A percentile compares a stretch with the other conserved stretches of the same genome.
Conservation (phyloP, 208 protist genomes). For the Naegleria gruberi region DNA sequence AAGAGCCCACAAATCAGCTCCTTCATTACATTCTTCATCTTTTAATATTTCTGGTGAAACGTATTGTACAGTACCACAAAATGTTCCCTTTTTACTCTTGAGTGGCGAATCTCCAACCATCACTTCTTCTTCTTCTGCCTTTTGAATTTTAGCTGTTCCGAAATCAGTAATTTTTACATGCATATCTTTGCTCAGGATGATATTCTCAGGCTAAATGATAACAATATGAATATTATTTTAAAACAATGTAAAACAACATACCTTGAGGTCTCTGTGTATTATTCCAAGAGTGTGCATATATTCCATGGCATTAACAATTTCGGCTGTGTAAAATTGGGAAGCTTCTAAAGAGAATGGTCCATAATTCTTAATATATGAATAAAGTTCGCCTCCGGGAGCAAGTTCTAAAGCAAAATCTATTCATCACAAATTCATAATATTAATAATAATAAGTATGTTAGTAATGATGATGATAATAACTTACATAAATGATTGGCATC, state of each 20-base stretch:
- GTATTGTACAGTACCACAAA: constrained; percentile 83
- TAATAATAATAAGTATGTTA: not conserved
- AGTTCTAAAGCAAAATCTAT: constrained; percentile 20
- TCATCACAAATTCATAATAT: not conserved
- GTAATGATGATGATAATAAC: not conserved
- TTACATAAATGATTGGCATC: constrained; percentile 27
- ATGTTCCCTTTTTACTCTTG: constrained; percentile 40
- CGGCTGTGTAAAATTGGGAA: constrained; percentile 8
- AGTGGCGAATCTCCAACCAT: not conserved
- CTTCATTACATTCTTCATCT: constrained; percentile 77
- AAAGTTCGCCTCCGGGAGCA: constrained; percentile 11
- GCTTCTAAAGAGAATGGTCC: not conserved
- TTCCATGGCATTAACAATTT: constrained; percentile 33
- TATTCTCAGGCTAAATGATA: constrained; percentile 28
- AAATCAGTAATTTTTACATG: constrained; percentile 38
- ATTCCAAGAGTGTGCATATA: constrained; percentile 31
- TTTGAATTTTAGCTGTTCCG: constrained; percentile 27
- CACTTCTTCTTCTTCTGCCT: not conserved
- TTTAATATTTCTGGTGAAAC: constrained; percentile 85
- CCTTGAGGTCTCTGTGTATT: constrained; percentile 32
- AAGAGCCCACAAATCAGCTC: constrained; percentile 82
- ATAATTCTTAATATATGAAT: constrained; percentile 15
- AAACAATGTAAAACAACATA: not conserved
- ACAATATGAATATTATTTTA: not conserved
- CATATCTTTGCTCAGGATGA: constrained; percentile 24